Conservation (phyloP, 1,139 yeast genomes). For the Tardiomyces digboiensis region DNA sequence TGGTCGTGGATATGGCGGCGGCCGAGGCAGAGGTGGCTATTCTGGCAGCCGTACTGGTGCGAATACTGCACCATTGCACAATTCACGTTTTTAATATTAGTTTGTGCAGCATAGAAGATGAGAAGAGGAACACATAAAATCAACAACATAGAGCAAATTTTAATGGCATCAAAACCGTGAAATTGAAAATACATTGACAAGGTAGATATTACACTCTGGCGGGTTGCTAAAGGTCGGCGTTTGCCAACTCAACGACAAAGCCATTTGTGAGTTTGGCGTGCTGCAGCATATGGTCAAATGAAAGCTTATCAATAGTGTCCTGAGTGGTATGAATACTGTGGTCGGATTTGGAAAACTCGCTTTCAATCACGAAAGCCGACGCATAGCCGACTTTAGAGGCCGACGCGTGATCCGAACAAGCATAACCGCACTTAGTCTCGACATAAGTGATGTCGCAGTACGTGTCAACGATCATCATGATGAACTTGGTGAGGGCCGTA, state of each 20-base stretch:
- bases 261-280: conserved; percentile 71
- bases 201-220: no score
- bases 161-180: no score
- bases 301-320: conserved; percentile 77
- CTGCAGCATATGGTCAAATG: conserved; percentile 67
- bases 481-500: conserved; percentile 46
- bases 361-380: conserved; percentile 71
- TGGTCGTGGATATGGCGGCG: conserved; percentile 41
- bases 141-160: no score
- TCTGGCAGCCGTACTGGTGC: conserved; percentile 25
- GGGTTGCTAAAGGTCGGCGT: conserved; percentile 18
- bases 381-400: conserved; percentile 82
- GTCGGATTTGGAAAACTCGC: conserved; percentile 52
- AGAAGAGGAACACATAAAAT: no score
- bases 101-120: not conserved
- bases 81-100: conserved; percentile 15
- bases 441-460: conserved; percentile 62
- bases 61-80: conserved; percentile 21
- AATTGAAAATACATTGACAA: no score
- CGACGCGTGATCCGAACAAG: conserved; percentile 89
- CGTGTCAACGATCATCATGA: conserved; percentile 47
- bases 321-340: conserved; percentile 65
- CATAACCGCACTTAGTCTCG: conserved; percentile 81
- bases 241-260: conserved; percentile 56
- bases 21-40: conserved; percentile 38